These are phyloP conservation scores for Fusarium nelsonii DNA, from an alignment of 2,329 filamentous ascomycete species.

Conservation along the genomic window DNA sequence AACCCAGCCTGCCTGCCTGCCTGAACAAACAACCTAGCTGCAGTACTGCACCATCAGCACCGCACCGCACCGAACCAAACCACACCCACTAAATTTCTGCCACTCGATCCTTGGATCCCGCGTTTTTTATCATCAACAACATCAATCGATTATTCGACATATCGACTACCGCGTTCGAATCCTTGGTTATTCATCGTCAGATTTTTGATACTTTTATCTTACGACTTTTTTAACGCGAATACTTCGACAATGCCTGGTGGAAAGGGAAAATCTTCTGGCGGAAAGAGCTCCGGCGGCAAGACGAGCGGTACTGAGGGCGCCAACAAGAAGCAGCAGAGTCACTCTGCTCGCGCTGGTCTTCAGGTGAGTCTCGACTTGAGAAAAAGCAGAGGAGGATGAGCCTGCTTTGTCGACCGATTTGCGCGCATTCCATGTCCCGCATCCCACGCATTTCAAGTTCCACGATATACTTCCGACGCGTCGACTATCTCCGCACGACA, in stretches of 20 bases:
- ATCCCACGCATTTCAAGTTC: constrained; percentile 44
- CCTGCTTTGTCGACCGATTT: constrained; percentile 39
- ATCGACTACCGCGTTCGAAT: constrained; percentile 43
- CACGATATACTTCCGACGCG: constrained; percentile 42
- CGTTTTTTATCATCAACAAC: constrained; percentile 47
- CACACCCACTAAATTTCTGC: constrained; percentile 50
- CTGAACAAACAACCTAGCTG: constrained; percentile 38
- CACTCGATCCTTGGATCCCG: constrained; percentile 46
- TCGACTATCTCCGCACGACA: constrained; percentile 43
- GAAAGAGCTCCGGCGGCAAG: constrained; percentile 89
- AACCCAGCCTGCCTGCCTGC: constrained; percentile 36
- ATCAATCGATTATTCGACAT: constrained; percentile 42
- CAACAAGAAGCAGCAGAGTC: constrained; percentile 91
- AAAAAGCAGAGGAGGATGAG: constrained; percentile 19
- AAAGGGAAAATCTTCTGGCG: constrained; percentile 93
- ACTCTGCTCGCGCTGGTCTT: constrained; percentile 93
- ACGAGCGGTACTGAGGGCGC: constrained; percentile 68
- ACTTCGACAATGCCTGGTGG: constrained; percentile 76
- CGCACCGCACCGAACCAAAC: constrained; percentile 26
- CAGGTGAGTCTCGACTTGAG: constrained; percentile 74
- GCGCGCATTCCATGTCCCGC: constrained; percentile 45
- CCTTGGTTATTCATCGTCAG: constrained; percentile 33
- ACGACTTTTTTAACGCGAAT: constrained; percentile 42
- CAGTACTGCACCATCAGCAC: constrained; percentile 45
- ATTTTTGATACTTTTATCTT: constrained; percentile 34